Percentiles rank a stretch among this genome's conserved stretches.
These are phyloP conservation scores for Myriosclerotinia scirpicola DNA, from an alignment of 2,329 filamentous ascomycete species.

Conservation along the genomic window DNA sequence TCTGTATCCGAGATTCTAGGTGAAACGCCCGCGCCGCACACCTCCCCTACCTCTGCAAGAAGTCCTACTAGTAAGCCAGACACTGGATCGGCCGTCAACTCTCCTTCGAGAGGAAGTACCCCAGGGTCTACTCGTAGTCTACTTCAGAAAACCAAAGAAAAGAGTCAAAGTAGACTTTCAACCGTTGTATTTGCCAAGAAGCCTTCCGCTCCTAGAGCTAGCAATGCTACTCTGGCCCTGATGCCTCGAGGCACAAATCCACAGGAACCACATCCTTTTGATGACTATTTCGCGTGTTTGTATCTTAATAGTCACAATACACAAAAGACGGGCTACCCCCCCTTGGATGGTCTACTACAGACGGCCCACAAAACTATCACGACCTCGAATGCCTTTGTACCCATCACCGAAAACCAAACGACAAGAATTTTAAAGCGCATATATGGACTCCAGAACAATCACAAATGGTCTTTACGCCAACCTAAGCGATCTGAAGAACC, in stretches of 20 bases:
- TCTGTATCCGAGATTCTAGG: constrained; percentile 72
- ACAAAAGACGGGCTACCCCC: constrained; percentile 63
- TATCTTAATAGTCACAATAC: constrained; percentile 57
- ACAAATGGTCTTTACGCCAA: constrained; percentile 91
- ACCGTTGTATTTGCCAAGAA: constrained; percentile 78
- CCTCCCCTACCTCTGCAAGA: constrained; percentile 27
- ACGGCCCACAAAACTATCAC: constrained; percentile 88
- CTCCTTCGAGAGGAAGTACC: constrained; percentile 43
- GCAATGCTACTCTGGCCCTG: constrained; percentile 28
- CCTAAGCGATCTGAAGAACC: constrained; percentile 83
- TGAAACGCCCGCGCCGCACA: constrained; percentile 50
- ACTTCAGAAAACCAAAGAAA: constrained; percentile 48
- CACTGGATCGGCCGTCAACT: constrained; percentile 32
- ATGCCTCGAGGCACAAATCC: constrained; percentile 24
- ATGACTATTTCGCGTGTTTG: constrained; percentile 64
- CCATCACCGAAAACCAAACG: constrained; percentile 82
- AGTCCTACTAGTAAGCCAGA: constrained; percentile 27
- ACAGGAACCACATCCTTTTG: constrained; percentile 39
- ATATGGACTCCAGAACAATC: constrained; percentile 85
- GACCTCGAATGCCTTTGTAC: constrained; percentile 79
- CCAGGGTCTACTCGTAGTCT: constrained; percentile 46
- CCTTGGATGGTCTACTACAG: constrained; percentile 69
- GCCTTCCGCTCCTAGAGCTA: constrained; percentile 46
- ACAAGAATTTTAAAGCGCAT: constrained; percentile 83
- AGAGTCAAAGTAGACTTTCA: constrained; percentile 65